Evolutionary conservation across 1,284 basidiomycete genomes (phyloP), one percentile per base, ranked within the genome.

Genomic region (Phellinidium pouzarii): DNA sequence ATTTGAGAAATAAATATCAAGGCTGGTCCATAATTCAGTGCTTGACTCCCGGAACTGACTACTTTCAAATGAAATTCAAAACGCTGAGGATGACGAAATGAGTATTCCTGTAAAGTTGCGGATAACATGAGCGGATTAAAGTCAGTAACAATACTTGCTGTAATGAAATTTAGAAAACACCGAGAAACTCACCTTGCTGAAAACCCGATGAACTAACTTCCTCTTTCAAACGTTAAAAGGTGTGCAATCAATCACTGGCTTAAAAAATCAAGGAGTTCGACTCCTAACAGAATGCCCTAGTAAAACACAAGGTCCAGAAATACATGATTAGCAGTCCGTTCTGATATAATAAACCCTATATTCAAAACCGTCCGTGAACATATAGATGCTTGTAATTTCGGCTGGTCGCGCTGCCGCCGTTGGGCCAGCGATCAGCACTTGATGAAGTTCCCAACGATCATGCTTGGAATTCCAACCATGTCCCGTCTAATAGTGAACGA

Each of bases 401-500:
- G n/a, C n/a, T n/a, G n/a, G n/a, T n/a, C n/a, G n/a, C n/a, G n/a
- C n/a, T n/a, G n/a, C n/a, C n/a, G n/a, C 31, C 31, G 31, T 11
- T 8, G 31, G 31, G 37, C 3, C 34, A 37, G 12, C 19, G n/a
- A n/a, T 60, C 59, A 80, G 59, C 76, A 79, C 61, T 73, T 79
- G 62, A 90, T 89, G 61, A 90, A 90, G 64, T 89, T 90, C 12
- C 87, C 91, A 49, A 93, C 89, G 62, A 94, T 91, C 75, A 93
- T 88, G 44, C 86, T 92, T n/a, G 91, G 91, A 57, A 94, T 92
- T 1, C 91, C 90, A 79, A 84, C 91, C 62, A 86, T 87, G 64
- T 97, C 94, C 56, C 94, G 71, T 49, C 94, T 73, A 49, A 98
- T 96, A 5, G 94, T 97, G 65, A 97, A 96, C 48, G 87, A 93